phyloP scores from a whole-genome alignment of 495 filamentous ascomycete species.

The Penicillium coffeae region DNA sequence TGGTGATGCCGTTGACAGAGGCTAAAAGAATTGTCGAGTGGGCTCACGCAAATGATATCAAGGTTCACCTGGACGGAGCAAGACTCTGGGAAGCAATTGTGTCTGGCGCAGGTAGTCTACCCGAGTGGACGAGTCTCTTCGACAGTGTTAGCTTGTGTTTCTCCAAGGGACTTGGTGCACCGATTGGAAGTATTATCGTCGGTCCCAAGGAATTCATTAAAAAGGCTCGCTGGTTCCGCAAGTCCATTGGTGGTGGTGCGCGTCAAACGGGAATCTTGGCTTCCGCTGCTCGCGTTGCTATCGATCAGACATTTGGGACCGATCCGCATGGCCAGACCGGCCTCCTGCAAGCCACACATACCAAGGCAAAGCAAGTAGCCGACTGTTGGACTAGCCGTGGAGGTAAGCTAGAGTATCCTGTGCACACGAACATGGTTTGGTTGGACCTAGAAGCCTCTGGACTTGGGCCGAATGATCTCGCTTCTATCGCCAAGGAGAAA shows the following conservation, averaged over 20 bases:
- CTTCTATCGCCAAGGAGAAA: conserved; percentile 35
- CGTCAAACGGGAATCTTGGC: conserved; percentile 60
- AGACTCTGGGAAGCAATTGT: conserved; percentile 30
- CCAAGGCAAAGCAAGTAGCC: conserved; percentile 60
- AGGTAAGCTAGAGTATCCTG: conserved; percentile 38
- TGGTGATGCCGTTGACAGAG: conserved; percentile 29
- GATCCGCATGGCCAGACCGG: conserved; percentile 60
- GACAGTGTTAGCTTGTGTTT: conserved; percentile 84
- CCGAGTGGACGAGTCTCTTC: conserved; percentile 66
- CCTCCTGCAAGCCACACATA: conserved; percentile 57
- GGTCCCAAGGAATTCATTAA: conserved; percentile 63
- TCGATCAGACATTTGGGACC: conserved; percentile 59
- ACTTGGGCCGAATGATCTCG: conserved; percentile 39
- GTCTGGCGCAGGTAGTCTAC: conserved; percentile 49
- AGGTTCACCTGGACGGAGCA: conserved; percentile 34
- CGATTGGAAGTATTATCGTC: conserved; percentile 76
- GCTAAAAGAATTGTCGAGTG: conserved; percentile 27
- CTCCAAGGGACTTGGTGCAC: conserved; percentile 84
- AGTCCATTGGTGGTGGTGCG: conserved; percentile 79
- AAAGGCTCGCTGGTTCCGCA: conserved; percentile 74
- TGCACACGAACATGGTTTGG: conserved; percentile 95
- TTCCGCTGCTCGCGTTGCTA: conserved; percentile 42
- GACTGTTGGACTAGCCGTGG: conserved; percentile 57
- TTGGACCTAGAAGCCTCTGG: conserved; percentile 61
- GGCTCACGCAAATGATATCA: conserved; percentile 24